These are phyloP conservation scores for Hypomontagnella monticulosa DNA, from an alignment of 495 filamentous ascomycete genomes.

Conservation along the genomic window DNA sequence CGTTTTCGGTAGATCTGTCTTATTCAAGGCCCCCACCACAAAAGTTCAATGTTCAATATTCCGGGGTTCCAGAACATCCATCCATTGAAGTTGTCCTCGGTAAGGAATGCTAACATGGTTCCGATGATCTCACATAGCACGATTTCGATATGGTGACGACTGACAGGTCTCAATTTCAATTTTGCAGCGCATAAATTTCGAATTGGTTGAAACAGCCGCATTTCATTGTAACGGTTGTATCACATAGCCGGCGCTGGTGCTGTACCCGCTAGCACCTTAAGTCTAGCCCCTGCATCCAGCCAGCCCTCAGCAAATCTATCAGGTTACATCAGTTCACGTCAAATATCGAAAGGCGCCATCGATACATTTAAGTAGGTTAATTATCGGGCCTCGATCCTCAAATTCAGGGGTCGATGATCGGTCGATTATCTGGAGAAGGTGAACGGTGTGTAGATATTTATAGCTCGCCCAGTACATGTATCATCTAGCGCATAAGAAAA, in stretches of 20 bases:
- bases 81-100: no score
- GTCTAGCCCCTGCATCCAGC: slow-evolving; percentile 32
- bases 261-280: slow-evolving; percentile 12
- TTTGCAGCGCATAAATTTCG: slow-evolving; percentile 34
- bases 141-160: slow-evolving; percentile 3
- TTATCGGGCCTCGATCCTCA: slow-evolving; percentile 9
- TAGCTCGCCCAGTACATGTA: not conserved
- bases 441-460: slow-evolving; percentile 18
- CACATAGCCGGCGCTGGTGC: slow-evolving; percentile 40
- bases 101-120: no score
- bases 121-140: no score
- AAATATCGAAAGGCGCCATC: slow-evolving; percentile 19
- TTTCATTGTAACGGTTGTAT: slow-evolving; percentile 41
- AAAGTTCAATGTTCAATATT: no score
- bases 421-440: slow-evolving; percentile 30
- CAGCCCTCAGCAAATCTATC: slow-evolving; percentile 24
- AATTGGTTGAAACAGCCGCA: slow-evolving; percentile 40
- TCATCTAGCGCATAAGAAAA: no score
- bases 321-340: slow-evolving; percentile 22
- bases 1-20: no score
- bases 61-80: no score
- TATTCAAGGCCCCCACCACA: no score
- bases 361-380: not conserved
- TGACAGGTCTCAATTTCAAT: not conserved
- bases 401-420: slow-evolving; percentile 30